Base-by-base conservation (phyloP, 1,139 yeast genomes). In the Yamadazyma pseudoaaseri region DNA sequence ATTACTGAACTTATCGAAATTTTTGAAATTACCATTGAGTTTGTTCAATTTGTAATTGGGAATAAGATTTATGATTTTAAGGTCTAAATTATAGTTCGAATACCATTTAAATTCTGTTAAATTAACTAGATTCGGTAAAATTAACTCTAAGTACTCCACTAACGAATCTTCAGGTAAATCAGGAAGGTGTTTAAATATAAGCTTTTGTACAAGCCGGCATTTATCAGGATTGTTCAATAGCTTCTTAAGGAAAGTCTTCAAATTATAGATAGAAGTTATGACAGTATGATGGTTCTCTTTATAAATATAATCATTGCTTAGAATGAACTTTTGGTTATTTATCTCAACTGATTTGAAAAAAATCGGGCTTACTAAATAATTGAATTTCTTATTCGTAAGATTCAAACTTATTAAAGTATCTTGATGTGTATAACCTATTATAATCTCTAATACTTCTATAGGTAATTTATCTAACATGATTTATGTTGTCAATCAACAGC, bases 121-220 rank as follows among this genome's bases (percentile, higher is more conserved):
- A 33, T 49, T 51, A 1, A 16, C 26, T 34, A 60, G 47, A 6
- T 41, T 25, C 1, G 59, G 60, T 24, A 58, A 40, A 5, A 48
- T 39, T 3, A 29, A 12, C n/a, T 38, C 27, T 11, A 60, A 41
- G 20, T 42, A 43, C 6, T 41, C 33, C n/a, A 45, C 28, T 13
- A 58, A 35, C 25, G 47, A 49, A 17, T 51, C 44, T 34, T 57
- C 62, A 3, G 62, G 58, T 11, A 60, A 41, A 44, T 59, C 65
- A 9, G 65, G 65, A 16, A 56, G 35, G 7, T 42, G 35, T 12
- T 41, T 39, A 29, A 54, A 47, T 8, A 47, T 37, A 16, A 56
- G 35, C 3, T 39, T 40, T 31, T 45, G 43, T 6, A 59, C 37
- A 12, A 39, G 42, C 6, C 20, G 29, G 23, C 56, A 48, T 26